phyloP scores from a whole-genome alignment of 2,329 filamentous ascomycete genomes.

The Blastomyces silverae region DNA sequence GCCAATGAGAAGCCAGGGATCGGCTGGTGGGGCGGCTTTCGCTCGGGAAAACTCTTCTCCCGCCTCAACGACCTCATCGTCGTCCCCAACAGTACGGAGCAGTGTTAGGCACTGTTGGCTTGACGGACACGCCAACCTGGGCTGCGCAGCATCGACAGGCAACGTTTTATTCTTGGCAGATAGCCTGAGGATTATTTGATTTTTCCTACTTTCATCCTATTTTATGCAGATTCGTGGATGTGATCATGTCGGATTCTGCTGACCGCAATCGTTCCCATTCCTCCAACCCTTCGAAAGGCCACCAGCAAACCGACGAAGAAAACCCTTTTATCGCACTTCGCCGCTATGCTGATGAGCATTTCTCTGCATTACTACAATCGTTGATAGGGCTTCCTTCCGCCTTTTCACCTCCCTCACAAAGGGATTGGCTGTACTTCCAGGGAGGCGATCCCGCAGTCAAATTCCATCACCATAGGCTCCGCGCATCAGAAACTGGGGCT shows the following conservation, averaged over 20 bases:
- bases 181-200: background rate
- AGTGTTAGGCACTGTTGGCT: background rate
- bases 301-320: conserved; percentile 25
- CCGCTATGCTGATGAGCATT: conserved; percentile 53
- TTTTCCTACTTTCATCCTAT: background rate
- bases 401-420: conserved; percentile 28
- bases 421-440: conserved; percentile 35
- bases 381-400: conserved; percentile 44
- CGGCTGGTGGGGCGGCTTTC: background rate
- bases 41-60: background rate
- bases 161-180: background rate
- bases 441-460: conserved; percentile 26
- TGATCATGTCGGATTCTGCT: conserved; percentile 11
- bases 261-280: background rate
- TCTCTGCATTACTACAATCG: conserved; percentile 49
- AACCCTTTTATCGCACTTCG: conserved; percentile 57
- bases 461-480: conserved; percentile 13
- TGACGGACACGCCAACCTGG: background rate
- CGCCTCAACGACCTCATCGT: conserved; percentile 5
- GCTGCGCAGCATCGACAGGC: background rate
- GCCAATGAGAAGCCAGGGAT: background rate
- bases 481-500: conserved; percentile 14
- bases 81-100: background rate
- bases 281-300: background rate
- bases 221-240: background rate